A percentile compares a stretch with the other conserved stretches of the same genome.
These are phyloP conservation scores for Quercus glauca DNA, from an alignment of 306 rosid genomes.

Conservation along the genomic window DNA sequence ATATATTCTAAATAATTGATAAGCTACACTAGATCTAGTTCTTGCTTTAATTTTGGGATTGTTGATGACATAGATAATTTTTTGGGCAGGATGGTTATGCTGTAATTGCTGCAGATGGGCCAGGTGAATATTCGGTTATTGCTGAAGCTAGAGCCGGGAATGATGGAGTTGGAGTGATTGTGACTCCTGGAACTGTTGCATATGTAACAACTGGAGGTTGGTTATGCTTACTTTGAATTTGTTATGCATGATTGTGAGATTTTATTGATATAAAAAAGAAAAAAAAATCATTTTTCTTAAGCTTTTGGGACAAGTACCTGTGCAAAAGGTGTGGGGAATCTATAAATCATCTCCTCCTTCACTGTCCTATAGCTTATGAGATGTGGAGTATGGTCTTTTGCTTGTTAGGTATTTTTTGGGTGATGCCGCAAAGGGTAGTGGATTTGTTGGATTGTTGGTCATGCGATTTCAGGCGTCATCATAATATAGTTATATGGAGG, in stretches of 20 bases:
- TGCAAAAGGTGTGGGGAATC: too few relatives aligned
- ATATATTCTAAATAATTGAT: too few relatives aligned
- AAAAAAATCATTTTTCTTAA: neutral
- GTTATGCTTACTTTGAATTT: neutral
- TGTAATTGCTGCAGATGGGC: slow-evolving; percentile 80
- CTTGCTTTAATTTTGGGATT: neutral
- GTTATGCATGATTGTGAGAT: neutral
- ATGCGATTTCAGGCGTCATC: too few relatives aligned
- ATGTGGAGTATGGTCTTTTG: too few relatives aligned
- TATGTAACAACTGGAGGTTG: slow-evolving; percentile 91
- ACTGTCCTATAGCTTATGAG: too few relatives aligned
- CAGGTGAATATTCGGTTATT: slow-evolving; percentile 75
- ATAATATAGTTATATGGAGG: too few relatives aligned
- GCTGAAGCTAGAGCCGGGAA: slow-evolving; percentile 81
- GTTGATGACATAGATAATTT: neutral
- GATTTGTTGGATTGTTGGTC: too few relatives aligned
- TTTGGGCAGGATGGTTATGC: slow-evolving; percentile 84
- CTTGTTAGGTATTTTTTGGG: too few relatives aligned
- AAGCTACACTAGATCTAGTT: neutral
- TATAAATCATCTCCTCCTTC: too few relatives aligned
- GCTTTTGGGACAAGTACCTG: too few relatives aligned
- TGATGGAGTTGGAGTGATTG: slow-evolving; percentile 57
- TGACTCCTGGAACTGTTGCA: slow-evolving; percentile 72
- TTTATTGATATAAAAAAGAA: neutral
- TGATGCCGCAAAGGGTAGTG: too few relatives aligned